Percentiles rank a stretch among this genome's conserved stretches.
These are phyloP conservation scores for Cercospora sp. DNA, from an alignment of 2,329 filamentous ascomycete genomes.

Conservation along the genomic window DNA sequence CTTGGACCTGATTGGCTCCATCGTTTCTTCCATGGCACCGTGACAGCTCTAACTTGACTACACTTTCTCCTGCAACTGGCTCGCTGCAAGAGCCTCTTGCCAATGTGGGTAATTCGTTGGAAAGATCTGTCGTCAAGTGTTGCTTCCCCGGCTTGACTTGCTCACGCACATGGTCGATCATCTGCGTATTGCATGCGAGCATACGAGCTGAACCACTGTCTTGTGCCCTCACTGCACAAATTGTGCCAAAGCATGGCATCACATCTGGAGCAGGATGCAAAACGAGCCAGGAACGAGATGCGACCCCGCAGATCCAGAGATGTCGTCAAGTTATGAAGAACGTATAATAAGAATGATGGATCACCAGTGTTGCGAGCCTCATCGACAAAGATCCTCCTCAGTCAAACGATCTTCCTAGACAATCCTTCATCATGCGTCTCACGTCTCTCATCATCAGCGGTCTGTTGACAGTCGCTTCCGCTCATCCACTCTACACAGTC, in stretches of 20 bases:
- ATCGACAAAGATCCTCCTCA: background rate
- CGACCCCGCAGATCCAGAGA: background rate
- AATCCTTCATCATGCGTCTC: conserved; percentile 2
- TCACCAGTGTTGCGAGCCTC: background rate
- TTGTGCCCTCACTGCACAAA: background rate
- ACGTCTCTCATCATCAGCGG: conserved; percentile 12
- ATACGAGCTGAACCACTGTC: background rate
- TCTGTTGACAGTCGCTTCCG: conserved; percentile 17
- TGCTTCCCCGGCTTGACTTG: conserved; percentile 4
- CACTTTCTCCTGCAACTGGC: background rate
- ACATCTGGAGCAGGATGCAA: background rate
- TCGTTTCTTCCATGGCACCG: conserved; percentile 12
- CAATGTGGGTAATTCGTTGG: background rate
- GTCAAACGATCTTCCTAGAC: background rate
- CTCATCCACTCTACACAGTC: conserved; percentile 11
- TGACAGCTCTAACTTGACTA: conserved; percentile 13
- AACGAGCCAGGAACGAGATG: background rate
- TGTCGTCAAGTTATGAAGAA: background rate
- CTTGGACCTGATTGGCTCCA: conserved; percentile 4
- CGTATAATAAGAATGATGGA: background rate
- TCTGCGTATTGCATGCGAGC: background rate
- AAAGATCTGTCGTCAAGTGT: background rate
- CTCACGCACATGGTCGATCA: background rate
- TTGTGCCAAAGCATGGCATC: conserved; percentile 4
- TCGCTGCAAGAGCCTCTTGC: background rate